Base-by-base conservation (phyloP, 805 yeast genomes). In the Sugiyamaella lignohabitans region DNA sequence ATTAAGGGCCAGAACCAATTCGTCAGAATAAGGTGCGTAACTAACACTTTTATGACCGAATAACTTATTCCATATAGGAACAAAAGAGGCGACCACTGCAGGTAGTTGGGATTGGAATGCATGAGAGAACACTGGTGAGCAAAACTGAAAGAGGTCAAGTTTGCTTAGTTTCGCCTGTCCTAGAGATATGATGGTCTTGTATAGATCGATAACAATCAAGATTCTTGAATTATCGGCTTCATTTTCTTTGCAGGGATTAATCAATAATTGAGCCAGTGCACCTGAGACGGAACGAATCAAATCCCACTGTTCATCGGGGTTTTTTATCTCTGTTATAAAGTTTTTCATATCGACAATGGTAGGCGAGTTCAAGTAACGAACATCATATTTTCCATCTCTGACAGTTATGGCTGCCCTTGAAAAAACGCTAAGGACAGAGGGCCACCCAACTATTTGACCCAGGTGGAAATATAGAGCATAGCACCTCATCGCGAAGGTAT, bases 21-120 rank as follows among this genome's bases (percentile, higher is more conserved):
- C 29, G 8, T 42, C 45, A 4, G 45, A 18, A 24, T 42, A 42
- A n/a, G 41, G 41, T 17, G 18, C 41, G 3, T 20, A 24, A 17
- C 19, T 21, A 11, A 18, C 41, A 20, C 16, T 38, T 24, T 38
- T 21, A 19, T 38, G 24, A 17, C 27, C 21, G 11, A 38, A 21
- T 5, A 32, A 17, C 6, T 23, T 23, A 19, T 42, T 42, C 45
- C 45, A 42, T 3, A 17, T 38, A 20, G 22, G 32, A 16, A 42
- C 23, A 17, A 42, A 42, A 11, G 30, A 8, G 17, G 21, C 21
- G 11, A 35, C 18, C 5, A 42, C 8, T 27, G 32, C 11, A 8
- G 8, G 32, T 8, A 27, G 32, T 27, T 27, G 32, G 14, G 32
- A 27, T 27, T 8, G 8, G 14, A 27, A 27, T 27, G 32, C 32